Base-by-base conservation (phyloP, 345 rosid species). In the Isatis tinctoria region DNA sequence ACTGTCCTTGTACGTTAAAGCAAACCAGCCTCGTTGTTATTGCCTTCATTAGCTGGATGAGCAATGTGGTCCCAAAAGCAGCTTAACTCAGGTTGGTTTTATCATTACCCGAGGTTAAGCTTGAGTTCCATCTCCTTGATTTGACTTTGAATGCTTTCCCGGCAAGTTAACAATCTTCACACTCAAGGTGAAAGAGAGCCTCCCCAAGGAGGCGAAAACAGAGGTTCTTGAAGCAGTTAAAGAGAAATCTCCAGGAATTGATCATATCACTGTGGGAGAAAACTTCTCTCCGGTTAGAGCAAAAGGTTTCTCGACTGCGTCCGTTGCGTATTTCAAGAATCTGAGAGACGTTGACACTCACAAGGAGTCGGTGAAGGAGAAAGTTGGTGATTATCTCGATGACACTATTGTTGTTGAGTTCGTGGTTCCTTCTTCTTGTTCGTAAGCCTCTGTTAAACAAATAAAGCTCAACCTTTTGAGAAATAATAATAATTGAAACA, bases 211-310 rank as follows among this genome's bases (percentile, higher is more conserved):
- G 11, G 86, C 44, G 68, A 90, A 87, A 52, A 72, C 40, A 27
- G 91, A 86, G 83, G 72, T 90, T 12, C 30, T 88, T 44, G 83
- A 84, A 51, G 88, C 73, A 32, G 57, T 91, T 12, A 85, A 85
- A 54, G 83, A 79, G 40, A 73, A 48, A 2, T 75, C 79, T 75
- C 72, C 54, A 10, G 84, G 69, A 11, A 57, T 78, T 49, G 73
- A 82, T 47, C 83, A 86, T 73, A 58, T 86, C 3, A 90, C 82
- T 8, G 76, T 78, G 18, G 98, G 98, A 33, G 91, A 85, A 72
- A 93, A 87, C 79, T 90, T 93, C 67, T 86, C 93, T n/a, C 90
- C 88, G 3, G 92, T 73, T 2, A 85, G 90, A 75, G 90, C 90
- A 2, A 87, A 90, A 35, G 97, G 93, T 13, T 87, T 87, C 61